Conservation (phyloP, 176 grass and related monocot genomes). For the Avena insularis region DNA sequence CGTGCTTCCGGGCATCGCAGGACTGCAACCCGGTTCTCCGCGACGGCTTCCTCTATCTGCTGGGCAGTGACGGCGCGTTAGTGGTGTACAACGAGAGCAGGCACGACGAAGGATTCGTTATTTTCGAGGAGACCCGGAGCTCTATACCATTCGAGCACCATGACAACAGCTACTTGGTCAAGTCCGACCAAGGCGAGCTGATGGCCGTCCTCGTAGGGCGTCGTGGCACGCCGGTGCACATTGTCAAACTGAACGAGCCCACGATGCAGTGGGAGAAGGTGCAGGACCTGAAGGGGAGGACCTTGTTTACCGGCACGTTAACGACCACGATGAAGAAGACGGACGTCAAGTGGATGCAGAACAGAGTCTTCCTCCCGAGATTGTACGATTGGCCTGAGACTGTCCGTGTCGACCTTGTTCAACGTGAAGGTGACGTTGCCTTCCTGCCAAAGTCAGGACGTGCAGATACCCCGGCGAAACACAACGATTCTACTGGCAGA, state of each 20-base stretch:
- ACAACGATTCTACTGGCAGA: too few relatives aligned
- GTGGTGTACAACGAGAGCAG: not conserved
- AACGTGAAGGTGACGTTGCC: not conserved
- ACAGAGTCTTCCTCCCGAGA: slow-evolving; percentile 4
- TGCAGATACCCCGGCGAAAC: too few relatives aligned
- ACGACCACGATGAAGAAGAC: not conserved
- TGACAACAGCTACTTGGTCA: not conserved
- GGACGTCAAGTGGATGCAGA: not conserved
- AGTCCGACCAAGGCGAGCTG: slow-evolving; percentile 5
- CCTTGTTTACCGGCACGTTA: not conserved
- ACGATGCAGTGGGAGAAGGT: slow-evolving; percentile 23
- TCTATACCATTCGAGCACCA: not conserved
- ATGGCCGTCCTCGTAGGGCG: not conserved
- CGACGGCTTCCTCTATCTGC: not conserved
- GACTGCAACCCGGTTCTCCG: not conserved
- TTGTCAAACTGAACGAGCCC: not conserved
- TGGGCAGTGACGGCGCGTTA: not conserved
- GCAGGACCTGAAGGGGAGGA: not conserved
- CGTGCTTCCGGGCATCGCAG: not conserved
- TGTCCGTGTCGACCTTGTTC: not conserved
- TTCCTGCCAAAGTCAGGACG: not conserved
- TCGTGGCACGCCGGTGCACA: not conserved
- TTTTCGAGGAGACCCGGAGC: not conserved
- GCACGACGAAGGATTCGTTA: not conserved
- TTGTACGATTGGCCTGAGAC: not conserved